Conservation (phyloP, 441 rosid genomes). For the Cnidoscolus chayamansa region DNA sequence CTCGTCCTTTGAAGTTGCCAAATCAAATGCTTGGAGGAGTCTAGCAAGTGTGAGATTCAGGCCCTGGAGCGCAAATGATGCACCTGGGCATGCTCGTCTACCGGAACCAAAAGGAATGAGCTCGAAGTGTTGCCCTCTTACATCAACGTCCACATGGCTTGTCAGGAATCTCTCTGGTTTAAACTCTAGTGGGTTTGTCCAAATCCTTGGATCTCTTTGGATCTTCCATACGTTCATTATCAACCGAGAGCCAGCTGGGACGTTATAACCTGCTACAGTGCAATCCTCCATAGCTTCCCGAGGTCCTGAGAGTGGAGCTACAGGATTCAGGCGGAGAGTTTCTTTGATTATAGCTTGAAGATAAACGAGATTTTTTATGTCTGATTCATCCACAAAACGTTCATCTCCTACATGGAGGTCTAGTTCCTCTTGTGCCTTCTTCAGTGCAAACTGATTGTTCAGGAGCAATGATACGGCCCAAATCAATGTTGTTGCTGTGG, state of each 20-base stretch:
- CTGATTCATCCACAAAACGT: conserved; percentile 41
- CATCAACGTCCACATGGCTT: conserved; percentile 28
- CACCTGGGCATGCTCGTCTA: conserved; percentile 34
- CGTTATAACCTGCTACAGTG: conserved; percentile 38
- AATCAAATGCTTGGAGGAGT: conserved; percentile 37
- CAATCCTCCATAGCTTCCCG: conserved; percentile 52
- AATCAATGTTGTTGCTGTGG: conserved; percentile 36
- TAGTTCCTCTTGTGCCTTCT: conserved; percentile 53
- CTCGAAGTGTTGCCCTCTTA: conserved; percentile 30
- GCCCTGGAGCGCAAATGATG: conserved; percentile 28
- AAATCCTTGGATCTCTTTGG: conserved; percentile 41
- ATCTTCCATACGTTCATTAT: conserved; percentile 52
- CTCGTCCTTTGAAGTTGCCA: conserved; percentile 18
- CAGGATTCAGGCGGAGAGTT: conserved; percentile 52
- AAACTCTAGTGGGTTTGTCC: conserved; percentile 40
- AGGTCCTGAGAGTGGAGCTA: conserved; percentile 46
- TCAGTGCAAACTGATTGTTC: conserved; percentile 37
- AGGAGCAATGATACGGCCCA: conserved; percentile 37
- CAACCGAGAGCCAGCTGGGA: conserved; percentile 45
- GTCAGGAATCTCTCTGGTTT: conserved; percentile 41
- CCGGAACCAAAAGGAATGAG: conserved; percentile 41
- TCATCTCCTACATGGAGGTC: conserved; percentile 46
- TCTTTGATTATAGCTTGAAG: conserved; percentile 56
- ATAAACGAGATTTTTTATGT: conserved; percentile 44
- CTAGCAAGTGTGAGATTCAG: conserved; percentile 34